Evolutionary conservation across 2,329 filamentous ascomycete genomes (phyloP).

Genomic region (Teratosphaeria nubilosa): DNA sequence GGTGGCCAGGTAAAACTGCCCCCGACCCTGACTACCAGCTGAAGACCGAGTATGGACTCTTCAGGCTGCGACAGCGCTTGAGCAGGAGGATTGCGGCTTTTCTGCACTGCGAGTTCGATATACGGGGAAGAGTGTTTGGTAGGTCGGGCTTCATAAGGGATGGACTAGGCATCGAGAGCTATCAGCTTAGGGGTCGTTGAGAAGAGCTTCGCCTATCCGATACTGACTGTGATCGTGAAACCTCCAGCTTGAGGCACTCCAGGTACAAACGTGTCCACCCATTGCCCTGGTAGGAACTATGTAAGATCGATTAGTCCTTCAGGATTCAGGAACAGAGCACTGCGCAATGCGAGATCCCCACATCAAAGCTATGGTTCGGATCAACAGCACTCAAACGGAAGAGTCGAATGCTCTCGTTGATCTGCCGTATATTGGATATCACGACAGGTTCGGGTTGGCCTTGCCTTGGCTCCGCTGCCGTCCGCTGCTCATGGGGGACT

Average conservation of each 20-base stretch:
- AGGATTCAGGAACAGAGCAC: not conserved
- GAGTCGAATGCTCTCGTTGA: constrained; percentile 60
- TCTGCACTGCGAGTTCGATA: constrained; percentile 70
- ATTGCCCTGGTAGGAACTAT: constrained; percentile 71
- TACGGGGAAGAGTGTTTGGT: constrained; percentile 32
- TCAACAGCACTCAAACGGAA: constrained; percentile 52
- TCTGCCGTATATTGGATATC: constrained; percentile 49
- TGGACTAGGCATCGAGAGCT: constrained; percentile 37
- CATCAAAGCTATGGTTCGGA: constrained; percentile 25
- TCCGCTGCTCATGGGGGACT: constrained; percentile 56
- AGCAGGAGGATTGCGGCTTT: constrained; percentile 60
- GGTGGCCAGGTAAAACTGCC: constrained; percentile 76
- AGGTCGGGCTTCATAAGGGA: constrained; percentile 41
- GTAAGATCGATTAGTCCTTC: constrained; percentile 16
- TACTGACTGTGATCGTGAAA: constrained; percentile 62
- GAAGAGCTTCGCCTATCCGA: not conserved
- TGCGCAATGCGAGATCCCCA: constrained; percentile 2
- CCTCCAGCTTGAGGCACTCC: constrained; percentile 61
- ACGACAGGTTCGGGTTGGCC: constrained; percentile 53
- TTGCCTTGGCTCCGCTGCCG: constrained; percentile 62
- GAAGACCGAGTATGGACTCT: constrained; percentile 46
- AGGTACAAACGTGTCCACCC: constrained; percentile 75
- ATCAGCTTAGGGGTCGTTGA: not conserved
- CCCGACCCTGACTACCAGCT: constrained; percentile 61
- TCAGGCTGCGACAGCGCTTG: constrained; percentile 61